phyloP scores from a whole-genome alignment of 768 basidiomycete species.

The Lyophyllum atratum region DNA sequence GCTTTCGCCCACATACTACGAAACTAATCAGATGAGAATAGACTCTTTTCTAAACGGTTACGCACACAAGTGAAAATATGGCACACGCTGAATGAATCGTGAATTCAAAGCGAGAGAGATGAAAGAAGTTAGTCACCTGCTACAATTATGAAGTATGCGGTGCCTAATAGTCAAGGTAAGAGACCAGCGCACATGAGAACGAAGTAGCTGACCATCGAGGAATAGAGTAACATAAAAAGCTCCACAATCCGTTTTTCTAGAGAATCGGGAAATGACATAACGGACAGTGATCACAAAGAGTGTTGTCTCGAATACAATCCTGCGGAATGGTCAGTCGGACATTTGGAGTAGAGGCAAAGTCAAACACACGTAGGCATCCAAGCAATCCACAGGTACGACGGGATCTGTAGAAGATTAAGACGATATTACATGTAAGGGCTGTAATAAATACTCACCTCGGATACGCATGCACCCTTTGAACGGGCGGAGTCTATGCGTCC shows the following conservation, averaged over 20 bases:
- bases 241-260: not conserved
- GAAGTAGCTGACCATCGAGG: constrained; percentile 5
- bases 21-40: not conserved
- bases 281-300: constrained; percentile 6
- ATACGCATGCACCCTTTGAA: constrained; percentile 1
- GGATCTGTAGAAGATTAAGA: constrained; percentile 1
- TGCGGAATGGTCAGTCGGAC: not conserved
- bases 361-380: constrained; percentile 16
- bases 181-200: not conserved
- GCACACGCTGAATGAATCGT: constrained; percentile 5
- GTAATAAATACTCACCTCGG: not conserved
- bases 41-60: not conserved
- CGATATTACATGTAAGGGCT: not conserved
- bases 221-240: constrained; percentile 10
- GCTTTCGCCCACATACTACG: constrained; percentile 8
- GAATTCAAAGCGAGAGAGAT: not conserved
- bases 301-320: constrained; percentile 8
- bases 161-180: not conserved
- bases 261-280: not conserved
- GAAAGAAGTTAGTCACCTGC: not conserved
- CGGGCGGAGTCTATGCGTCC: not conserved
- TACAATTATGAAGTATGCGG: constrained; percentile 10
- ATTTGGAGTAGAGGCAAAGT: not conserved
- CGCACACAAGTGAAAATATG: constrained; percentile 8
- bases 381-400: constrained; percentile 7